Evolutionary conservation across 2,329 filamentous ascomycete genomes (phyloP).

Genomic region (Delphinella strobiligena): DNA sequence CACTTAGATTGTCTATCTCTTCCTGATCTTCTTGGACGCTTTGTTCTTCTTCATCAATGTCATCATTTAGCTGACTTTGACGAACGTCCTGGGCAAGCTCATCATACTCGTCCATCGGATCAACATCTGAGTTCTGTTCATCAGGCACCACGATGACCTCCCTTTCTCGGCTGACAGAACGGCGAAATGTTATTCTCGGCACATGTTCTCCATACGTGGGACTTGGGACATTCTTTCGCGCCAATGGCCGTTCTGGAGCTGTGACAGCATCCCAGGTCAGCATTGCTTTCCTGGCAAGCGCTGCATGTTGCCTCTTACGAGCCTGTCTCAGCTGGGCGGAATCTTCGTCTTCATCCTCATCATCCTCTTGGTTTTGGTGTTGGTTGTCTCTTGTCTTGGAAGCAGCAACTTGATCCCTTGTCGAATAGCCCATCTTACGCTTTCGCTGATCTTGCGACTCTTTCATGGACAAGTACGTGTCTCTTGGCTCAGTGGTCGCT

Average conservation of each 20-base stretch:
- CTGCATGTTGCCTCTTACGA: conserved; percentile 10
- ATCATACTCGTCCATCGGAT: conserved; percentile 24
- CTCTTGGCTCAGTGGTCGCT: conserved; percentile 28
- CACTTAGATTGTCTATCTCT: background rate
- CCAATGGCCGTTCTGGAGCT: conserved; percentile 11
- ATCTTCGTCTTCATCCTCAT: conserved; percentile 15
- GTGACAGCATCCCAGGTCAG: conserved; percentile 10
- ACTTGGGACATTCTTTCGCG: background rate
- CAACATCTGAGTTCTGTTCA: conserved; percentile 4
- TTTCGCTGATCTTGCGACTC: conserved; percentile 31
- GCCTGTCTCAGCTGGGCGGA: conserved; percentile 9
- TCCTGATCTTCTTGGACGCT: background rate
- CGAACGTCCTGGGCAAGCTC: conserved; percentile 22
- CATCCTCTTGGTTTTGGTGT: conserved; percentile 9
- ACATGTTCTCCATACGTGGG: background rate
- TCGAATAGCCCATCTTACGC: background rate
- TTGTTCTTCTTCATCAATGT: background rate
- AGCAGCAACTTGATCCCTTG: conserved; percentile 11
- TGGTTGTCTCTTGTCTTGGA: no score
- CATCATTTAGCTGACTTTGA: conserved; percentile 15
- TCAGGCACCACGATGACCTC: background rate
- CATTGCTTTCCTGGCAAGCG: conserved; percentile 14
- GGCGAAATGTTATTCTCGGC: background rate
- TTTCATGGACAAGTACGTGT: conserved; percentile 31
- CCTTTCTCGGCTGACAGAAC: background rate